Base-by-base conservation (phyloP, 257 asterid species). In the Ilex asprella region DNA sequence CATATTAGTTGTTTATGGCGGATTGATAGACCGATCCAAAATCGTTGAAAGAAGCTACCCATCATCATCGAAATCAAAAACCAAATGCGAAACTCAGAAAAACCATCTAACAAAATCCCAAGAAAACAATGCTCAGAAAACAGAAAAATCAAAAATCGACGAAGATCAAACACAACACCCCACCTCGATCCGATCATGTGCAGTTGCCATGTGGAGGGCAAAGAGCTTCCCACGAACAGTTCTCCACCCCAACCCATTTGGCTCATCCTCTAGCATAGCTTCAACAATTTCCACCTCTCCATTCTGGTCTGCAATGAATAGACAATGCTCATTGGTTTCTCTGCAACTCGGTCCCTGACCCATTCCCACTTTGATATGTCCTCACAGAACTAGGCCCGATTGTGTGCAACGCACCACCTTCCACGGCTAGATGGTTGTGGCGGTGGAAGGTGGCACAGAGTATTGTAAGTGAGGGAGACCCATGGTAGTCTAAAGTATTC, bases 181-280 rank as follows among this genome's bases (percentile, higher is more conserved):
- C 65, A 89, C 97, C 87, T 86, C 84, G 82, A 79, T 71, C 83
- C 62, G 87, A 0, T 91, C 95, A 67, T 79, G 78, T 53, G 86
- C 78, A 46, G 95, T 91, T 31, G 89, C 95, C 39, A 86, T 77
- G 64, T 89, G 97, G 30, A 89, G 78, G 0, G 91, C 78, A 9
- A 91, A 81, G 60, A 84, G 81, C 61, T 75, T 68, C 16, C 81
- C 84, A 61, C 61, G 74, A 64, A 41, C 73, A 21, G 81, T 81
- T 30, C 35, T 82, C 12, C 70, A 62, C 1, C 63, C 14, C 63
- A 89, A 50, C 70, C 81, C 60, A 65, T 63, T 78, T 1, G 91
- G 94, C 58, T 82, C 74, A 44, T 76, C 75, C 11, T 77, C 76
- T 30, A 84, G 81, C 76, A 89, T 70, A 14, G 87, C 78, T 74